phyloP scores from a whole-genome alignment of 352 stramenopile species.

The Pythium rhizo-oryzae region DNA sequence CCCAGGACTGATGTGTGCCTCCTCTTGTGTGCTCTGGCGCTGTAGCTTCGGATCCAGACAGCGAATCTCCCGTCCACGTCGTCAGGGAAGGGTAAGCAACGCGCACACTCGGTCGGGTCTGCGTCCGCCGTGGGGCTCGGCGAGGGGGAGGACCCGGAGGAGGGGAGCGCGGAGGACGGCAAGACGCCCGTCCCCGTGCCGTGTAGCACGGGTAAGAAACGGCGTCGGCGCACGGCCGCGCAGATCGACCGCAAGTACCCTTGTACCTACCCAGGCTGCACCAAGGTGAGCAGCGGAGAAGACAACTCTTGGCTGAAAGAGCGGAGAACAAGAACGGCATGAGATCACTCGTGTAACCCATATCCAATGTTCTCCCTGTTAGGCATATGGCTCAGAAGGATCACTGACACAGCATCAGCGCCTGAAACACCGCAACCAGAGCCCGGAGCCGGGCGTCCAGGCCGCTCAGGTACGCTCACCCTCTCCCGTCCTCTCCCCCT shows the following conservation, averaged over 20 bases:
- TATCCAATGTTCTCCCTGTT: neutral
- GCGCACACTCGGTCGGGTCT: constrained; percentile 28
- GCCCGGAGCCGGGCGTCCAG: constrained; percentile 28
- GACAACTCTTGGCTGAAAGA: neutral
- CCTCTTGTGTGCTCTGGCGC: constrained; percentile 9
- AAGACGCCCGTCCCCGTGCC: constrained; percentile 37
- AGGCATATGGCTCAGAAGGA: constrained; percentile 83
- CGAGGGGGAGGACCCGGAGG: neutral
- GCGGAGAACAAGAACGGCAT: no score
- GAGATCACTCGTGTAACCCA: neutral
- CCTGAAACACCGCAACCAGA: constrained; percentile 65
- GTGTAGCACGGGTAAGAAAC: constrained; percentile 67
- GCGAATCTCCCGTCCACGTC: constrained; percentile 29
- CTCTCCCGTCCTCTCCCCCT: neutral
- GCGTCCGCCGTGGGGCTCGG: constrained; percentile 2
- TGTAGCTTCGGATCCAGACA: constrained; percentile 64
- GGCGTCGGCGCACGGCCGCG: constrained; percentile 62
- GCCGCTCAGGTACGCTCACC: constrained; percentile 21
- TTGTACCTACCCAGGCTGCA: constrained; percentile 58
- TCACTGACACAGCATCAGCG: constrained; percentile 80
- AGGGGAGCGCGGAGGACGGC: constrained; percentile 20
- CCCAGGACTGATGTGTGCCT: neutral
- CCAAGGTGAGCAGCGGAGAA: constrained; percentile 46
- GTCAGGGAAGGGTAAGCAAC: constrained; percentile 24
- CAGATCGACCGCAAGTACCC: constrained; percentile 86